phyloP scores from a whole-genome alignment of 148 eudicot genomes.

The Chenopodium formosanum region DNA sequence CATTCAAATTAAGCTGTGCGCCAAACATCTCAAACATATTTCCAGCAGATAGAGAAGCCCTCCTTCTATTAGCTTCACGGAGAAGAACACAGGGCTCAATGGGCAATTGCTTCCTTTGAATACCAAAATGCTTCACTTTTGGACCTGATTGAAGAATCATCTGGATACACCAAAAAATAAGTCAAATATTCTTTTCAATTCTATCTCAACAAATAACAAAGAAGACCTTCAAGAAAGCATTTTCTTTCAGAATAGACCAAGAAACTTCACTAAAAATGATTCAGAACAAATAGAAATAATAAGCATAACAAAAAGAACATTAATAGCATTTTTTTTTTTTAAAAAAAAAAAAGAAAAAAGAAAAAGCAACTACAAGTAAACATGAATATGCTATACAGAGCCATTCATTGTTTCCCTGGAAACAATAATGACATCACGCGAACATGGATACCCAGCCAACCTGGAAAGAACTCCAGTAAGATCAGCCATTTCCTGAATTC shows the following conservation, averaged over 20 bases:
- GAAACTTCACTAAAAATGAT: background rate
- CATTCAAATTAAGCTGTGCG: conserved; percentile 44
- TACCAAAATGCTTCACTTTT: conserved; percentile 76
- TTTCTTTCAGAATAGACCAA: background rate
- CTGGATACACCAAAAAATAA: conserved; percentile 38
- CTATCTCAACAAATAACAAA: background rate
- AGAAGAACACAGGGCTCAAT: conserved; percentile 85
- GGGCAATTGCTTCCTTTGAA: conserved; percentile 86
- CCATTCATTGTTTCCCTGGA: background rate
- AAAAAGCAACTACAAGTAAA: background rate
- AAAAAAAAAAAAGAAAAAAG: too few relatives aligned
- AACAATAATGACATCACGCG: too few relatives aligned
- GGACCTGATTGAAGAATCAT: conserved; percentile 74
- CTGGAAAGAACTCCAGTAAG: too few relatives aligned
- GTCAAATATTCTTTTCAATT: conserved; percentile 1
- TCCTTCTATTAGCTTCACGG: conserved; percentile 91
- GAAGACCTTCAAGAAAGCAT: background rate
- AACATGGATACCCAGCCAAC: too few relatives aligned
- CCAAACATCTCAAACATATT: conserved; percentile 71
- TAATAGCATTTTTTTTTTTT: too few relatives aligned
- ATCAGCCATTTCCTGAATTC: too few relatives aligned
- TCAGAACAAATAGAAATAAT: background rate
- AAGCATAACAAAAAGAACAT: background rate
- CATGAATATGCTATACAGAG: background rate
- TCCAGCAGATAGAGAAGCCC: conserved; percentile 90